These are phyloP conservation scores for Isoetes engelmannii DNA, from an alignment of 83 land plant species.

Conservation along the genomic window DNA sequence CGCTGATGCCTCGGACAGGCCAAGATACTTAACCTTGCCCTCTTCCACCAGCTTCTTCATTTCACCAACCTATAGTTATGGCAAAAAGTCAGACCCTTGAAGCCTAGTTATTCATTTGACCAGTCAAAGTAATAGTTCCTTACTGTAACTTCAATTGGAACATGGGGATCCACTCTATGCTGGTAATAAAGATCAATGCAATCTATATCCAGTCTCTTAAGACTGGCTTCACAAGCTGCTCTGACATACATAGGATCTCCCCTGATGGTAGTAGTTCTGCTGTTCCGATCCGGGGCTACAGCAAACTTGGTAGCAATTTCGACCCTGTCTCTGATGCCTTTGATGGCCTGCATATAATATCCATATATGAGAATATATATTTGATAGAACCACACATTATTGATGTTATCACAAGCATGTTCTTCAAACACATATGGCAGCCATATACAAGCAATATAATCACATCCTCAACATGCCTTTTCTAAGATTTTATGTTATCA, in stretches of 20 bases:
- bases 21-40: conserved; percentile 9
- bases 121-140: not conserved
- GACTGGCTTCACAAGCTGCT: conserved; percentile 18
- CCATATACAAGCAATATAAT: not conserved
- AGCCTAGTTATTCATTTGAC: not conserved
- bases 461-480: not conserved
- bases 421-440: not conserved
- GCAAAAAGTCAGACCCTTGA: not conserved
- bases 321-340: conserved; percentile 13
- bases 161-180: conserved; percentile 9
- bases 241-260: conserved; percentile 19
- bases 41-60: conserved; percentile 11
- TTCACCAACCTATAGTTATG: not conserved
- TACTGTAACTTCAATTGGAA: conserved; percentile 15
- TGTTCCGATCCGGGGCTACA: not conserved
- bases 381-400: too few species aligned
- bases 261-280: not conserved
- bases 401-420: not conserved
- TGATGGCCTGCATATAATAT: not conserved
- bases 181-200: conserved; percentile 14
- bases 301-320: conserved; percentile 19
- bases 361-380: too few species aligned
- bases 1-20: conserved; percentile 6
- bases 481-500: not conserved
- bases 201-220: not conserved